These are phyloP conservation scores for Pleomassaria siparia DNA, from an alignment of 2,329 filamentous ascomycete species.

Conservation along the genomic window DNA sequence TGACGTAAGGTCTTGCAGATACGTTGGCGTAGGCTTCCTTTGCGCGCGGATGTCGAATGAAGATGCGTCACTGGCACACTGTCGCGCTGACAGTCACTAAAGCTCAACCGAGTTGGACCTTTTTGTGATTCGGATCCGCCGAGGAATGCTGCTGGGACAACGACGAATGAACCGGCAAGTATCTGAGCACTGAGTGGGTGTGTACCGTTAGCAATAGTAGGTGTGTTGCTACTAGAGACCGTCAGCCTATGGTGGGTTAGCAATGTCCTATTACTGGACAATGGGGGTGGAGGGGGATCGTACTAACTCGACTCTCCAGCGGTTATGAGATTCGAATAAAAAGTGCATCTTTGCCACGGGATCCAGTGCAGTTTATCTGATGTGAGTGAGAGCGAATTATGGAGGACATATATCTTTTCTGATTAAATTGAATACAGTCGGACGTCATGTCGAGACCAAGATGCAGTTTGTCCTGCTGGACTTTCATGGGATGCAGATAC, in stretches of 20 bases:
- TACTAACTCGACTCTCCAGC: conserved; percentile 14
- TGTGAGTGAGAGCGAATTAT: conserved; percentile 1
- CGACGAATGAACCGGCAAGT: conserved; percentile 1
- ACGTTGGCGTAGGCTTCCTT: conserved; percentile 2
- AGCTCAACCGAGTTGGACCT: not conserved
- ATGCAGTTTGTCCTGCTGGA: conserved; percentile 6
- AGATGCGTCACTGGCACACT: not conserved
- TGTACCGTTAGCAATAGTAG: not conserved
- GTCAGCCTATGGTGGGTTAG: conserved; percentile 9
- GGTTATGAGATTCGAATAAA: conserved; percentile 6
- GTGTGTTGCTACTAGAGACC: conserved; percentile 4
- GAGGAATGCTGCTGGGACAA: not conserved
- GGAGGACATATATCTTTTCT: conserved; percentile 12
- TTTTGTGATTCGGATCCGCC: conserved; percentile 1
- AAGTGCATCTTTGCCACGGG: conserved; percentile 14
- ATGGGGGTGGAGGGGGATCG: conserved; percentile 4
- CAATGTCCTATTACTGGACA: not conserved
- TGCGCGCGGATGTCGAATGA: conserved; percentile 1
- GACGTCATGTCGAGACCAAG: not conserved
- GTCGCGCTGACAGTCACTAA: not conserved
- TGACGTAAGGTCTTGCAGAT: conserved; percentile 6
- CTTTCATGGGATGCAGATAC: not conserved
- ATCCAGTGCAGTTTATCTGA: conserved; percentile 9
- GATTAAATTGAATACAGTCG: not conserved
- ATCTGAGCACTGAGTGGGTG: not conserved